These are phyloP conservation scores for Hanseniaspora guilliermondii DNA, from an alignment of 805 yeast genomes.

Conservation along the genomic window DNA sequence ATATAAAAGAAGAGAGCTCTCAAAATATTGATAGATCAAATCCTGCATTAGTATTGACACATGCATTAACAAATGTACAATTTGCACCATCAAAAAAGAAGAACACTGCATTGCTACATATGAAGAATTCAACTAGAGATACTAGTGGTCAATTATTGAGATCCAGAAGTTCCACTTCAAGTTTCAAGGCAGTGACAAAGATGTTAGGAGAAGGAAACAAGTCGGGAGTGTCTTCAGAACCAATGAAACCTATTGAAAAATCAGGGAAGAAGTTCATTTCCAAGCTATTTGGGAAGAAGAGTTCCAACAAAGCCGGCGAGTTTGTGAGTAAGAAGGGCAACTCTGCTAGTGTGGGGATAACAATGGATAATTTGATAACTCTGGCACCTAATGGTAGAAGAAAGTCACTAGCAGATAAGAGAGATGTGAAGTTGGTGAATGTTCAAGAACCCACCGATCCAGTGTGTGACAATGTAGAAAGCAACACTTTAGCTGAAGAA, in stretches of 20 bases:
- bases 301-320: not conserved
- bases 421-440: not conserved
- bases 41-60: constrained; percentile 9
- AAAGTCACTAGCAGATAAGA: not conserved
- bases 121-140: not conserved
- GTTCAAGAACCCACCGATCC: not conserved
- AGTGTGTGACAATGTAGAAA: not conserved
- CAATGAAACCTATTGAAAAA: not conserved
- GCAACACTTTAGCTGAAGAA: constrained; percentile 14
- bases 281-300: constrained; percentile 5
- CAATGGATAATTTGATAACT: constrained; percentile 5
- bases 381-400: not conserved
- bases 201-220: not conserved
- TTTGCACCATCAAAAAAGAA: constrained; percentile 11
- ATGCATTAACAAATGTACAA: constrained; percentile 8
- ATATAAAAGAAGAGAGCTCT: not conserved
- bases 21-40: constrained; percentile 1
- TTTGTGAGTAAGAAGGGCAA: not conserved
- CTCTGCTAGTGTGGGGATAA: not conserved
- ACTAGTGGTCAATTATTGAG: not conserved
- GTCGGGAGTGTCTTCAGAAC: not conserved
- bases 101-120: not conserved
- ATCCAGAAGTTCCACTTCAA: not conserved
- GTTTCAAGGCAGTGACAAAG: not conserved
- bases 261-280: not conserved